A percentile compares a stretch with the other conserved stretches of the same genome.
Conservation (phyloP, 2,329 filamentous ascomycete genomes). For the Colletotrichum lini region DNA sequence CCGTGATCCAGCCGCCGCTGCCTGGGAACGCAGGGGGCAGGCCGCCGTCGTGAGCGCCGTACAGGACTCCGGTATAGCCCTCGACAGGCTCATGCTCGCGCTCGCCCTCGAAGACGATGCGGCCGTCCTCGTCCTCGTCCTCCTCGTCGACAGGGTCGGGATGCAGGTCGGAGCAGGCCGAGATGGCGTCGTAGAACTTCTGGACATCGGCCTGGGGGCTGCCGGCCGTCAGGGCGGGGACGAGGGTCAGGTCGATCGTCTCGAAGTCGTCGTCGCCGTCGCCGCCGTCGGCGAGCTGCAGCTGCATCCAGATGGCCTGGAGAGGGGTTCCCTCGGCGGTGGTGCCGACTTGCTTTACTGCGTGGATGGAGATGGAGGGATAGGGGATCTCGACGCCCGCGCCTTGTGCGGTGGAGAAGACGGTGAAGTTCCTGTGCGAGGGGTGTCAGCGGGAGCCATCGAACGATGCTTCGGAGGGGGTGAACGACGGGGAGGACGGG, state of each 20-base stretch:
- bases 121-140: constrained; percentile 69
- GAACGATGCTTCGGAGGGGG: background rate
- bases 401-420: constrained; percentile 73
- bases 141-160: constrained; percentile 76
- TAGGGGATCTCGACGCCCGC: constrained; percentile 80
- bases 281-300: constrained; percentile 73
- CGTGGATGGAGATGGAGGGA: constrained; percentile 81
- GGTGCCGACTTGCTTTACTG: constrained; percentile 72
- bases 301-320: constrained; percentile 76
- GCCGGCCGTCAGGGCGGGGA: constrained; percentile 60
- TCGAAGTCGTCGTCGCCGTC: constrained; percentile 71
- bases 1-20: constrained; percentile 88
- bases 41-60: constrained; percentile 62
- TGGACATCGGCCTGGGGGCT: constrained; percentile 49
- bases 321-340: constrained; percentile 55
- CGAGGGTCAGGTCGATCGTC: constrained; percentile 77
- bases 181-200: constrained; percentile 78
- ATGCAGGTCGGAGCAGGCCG: constrained; percentile 82
- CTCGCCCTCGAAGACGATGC: constrained; percentile 72
- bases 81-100: constrained; percentile 68
- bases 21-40: constrained; percentile 79
- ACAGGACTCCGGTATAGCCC: constrained; percentile 69
- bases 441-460: background rate
- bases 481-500: background rate
- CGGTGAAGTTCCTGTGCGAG: constrained; percentile 62